Evolutionary conservation across 768 basidiomycete species (phyloP).

Genomic region (Suillus subaureus): DNA sequence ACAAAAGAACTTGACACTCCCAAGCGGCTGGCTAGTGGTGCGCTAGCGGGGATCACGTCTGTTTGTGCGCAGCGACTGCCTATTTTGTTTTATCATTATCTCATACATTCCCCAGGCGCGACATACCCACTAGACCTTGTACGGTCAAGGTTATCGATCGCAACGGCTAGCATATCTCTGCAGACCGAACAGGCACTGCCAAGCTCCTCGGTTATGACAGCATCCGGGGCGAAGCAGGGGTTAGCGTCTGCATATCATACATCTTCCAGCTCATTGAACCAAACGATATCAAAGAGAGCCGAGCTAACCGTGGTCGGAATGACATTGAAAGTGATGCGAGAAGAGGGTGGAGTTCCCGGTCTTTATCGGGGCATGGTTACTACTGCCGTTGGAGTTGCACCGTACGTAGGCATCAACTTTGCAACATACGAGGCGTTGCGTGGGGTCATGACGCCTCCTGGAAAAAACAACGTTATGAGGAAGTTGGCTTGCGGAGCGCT

Average conservation of each 20-base stretch:
- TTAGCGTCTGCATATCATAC: conserved; percentile 51
- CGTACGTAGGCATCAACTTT: conserved; percentile 90
- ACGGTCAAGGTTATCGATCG: conserved; percentile 89
- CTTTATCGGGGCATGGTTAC: conserved; percentile 85
- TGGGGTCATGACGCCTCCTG: conserved; percentile 79
- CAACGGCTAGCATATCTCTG: conserved; percentile 75
- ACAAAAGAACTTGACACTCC: conserved; percentile 84
- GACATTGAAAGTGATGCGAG: conserved; percentile 86
- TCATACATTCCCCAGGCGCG: conserved; percentile 48
- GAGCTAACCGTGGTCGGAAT: conserved; percentile 84
- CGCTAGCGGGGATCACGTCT: conserved; percentile 90
- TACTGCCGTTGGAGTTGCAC: conserved; percentile 88
- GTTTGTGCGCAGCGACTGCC: conserved; percentile 66
- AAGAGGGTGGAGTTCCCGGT: conserved; percentile 88
- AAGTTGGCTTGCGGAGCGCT: conserved; percentile 87
- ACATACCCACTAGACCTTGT: conserved; percentile 96
- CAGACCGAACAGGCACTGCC: conserved; percentile 26
- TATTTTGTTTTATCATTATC: conserved; percentile 14
- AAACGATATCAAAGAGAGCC: conserved; percentile 44
- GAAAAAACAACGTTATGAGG: conserved; percentile 62
- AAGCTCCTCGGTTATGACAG: conserved; percentile 24
- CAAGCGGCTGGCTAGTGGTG: conserved; percentile 82
- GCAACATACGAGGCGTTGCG: conserved; percentile 88
- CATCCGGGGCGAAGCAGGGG: conserved; percentile 24
- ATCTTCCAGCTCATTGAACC: conserved; percentile 37